A percentile compares a stretch with the other conserved stretches of the same genome.
Evolutionary conservation across 306 rosid genomes (phyloP).

Genomic region (Quercus gilva): DNA sequence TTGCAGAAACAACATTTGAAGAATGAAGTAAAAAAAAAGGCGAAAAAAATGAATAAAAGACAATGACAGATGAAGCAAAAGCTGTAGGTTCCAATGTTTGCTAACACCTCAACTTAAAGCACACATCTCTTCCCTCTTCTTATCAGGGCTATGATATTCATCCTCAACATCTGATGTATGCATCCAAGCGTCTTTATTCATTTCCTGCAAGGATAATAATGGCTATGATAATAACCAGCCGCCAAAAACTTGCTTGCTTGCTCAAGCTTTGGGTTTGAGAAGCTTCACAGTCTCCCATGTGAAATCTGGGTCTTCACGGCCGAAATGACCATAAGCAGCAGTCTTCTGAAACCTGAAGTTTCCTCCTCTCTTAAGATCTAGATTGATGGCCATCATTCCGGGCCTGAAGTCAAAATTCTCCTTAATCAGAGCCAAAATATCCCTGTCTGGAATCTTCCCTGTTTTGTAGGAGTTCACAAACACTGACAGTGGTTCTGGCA

Average conservation of each 20-base stretch:
- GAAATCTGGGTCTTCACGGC: conserved; percentile 75
- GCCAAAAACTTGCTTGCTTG: background rate
- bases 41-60: conserved; percentile 5
- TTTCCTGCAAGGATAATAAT: conserved; percentile 21
- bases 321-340: conserved; percentile 84
- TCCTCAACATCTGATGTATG: conserved; percentile 29
- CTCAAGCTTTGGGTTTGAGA: conserved; percentile 67
- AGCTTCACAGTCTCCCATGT: conserved; percentile 75
- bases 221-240: conserved; percentile 41
- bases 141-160: conserved; percentile 18
- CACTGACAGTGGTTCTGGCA: conserved; percentile 71
- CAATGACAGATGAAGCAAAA: conserved; percentile 16
- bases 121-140: conserved; percentile 28
- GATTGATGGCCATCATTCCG: conserved; percentile 71
- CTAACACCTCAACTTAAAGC: conserved; percentile 29
- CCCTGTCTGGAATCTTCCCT: conserved; percentile 60
- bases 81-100: conserved; percentile 27
- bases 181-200: conserved; percentile 44
- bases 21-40: background rate
- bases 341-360: conserved; percentile 75
- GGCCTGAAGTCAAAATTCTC: conserved; percentile 78
- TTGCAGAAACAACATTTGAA: conserved; percentile 19
- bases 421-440: conserved; percentile 57
- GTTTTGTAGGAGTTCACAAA: conserved; percentile 68
- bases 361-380: conserved; percentile 71